These are phyloP conservation scores for Penicillium verrucosum DNA, from an alignment of 2,329 filamentous ascomycete genomes.

Conservation along the genomic window DNA sequence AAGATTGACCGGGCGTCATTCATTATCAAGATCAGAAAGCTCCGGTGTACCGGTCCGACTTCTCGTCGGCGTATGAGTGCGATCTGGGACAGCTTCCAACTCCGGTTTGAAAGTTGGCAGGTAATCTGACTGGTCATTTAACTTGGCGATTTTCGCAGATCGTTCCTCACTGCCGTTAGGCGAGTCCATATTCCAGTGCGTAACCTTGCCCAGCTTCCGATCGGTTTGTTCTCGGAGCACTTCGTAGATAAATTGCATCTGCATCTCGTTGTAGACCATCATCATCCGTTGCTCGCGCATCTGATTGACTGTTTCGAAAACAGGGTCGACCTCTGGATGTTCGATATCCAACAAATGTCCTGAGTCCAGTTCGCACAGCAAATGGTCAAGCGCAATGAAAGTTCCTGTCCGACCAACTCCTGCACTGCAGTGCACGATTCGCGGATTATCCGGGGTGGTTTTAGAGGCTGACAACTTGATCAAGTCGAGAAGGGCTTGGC, in stretches of 20 bases:
- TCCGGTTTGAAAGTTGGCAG: conserved; percentile 36
- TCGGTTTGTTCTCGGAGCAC: conserved; percentile 63
- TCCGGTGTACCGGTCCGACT: conserved; percentile 31
- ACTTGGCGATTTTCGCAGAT: conserved; percentile 37
- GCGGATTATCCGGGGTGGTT: conserved; percentile 59
- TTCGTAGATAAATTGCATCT: conserved; percentile 86
- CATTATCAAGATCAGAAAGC: conserved; percentile 31
- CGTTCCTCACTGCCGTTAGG: conserved; percentile 25
- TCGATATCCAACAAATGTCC: conserved; percentile 59
- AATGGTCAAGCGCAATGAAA: conserved; percentile 92
- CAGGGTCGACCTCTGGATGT: conserved; percentile 58
- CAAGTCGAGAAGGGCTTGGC: conserved; percentile 50
- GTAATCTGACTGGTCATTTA: conserved; percentile 31
- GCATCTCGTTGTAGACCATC: conserved; percentile 89
- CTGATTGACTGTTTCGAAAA: conserved; percentile 74
- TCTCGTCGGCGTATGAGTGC: conserved; percentile 22
- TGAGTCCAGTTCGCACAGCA: conserved; percentile 74
- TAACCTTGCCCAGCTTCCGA: conserved; percentile 31
- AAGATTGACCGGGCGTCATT: conserved; percentile 20
- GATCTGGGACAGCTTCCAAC: conserved; percentile 30
- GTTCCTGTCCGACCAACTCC: conserved; percentile 93
- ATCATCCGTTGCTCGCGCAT: conserved; percentile 83
- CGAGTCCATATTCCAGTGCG: conserved; percentile 9
- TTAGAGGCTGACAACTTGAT: conserved; percentile 49
- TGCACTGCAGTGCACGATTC: conserved; percentile 83